These are phyloP conservation scores for Chytriomyces sp. DNA, from an alignment of 192 early-diverging fungal genomes.

Conservation along the genomic window DNA sequence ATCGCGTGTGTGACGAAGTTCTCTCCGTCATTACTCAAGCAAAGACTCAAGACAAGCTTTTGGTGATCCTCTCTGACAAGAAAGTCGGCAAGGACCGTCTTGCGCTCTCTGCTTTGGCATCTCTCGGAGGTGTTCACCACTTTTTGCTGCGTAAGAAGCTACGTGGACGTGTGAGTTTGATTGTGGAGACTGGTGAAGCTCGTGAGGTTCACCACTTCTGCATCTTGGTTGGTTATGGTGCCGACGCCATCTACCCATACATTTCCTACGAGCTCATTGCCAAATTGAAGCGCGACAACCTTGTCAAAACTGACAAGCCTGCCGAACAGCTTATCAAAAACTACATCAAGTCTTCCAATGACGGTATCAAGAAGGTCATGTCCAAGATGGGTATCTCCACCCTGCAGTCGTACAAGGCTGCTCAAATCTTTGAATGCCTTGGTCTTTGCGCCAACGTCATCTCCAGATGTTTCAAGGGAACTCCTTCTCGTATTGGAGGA, in stretches of 20 bases:
- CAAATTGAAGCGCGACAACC: slow-evolving; percentile 86
- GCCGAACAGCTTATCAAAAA: slow-evolving; percentile 76
- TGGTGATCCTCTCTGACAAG: slow-evolving; percentile 86
- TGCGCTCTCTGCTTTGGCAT: slow-evolving; percentile 83
- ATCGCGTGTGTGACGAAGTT: slow-evolving; percentile 87
- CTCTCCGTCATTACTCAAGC: slow-evolving; percentile 78
- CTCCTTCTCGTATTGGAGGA: slow-evolving; percentile 94
- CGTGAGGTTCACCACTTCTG: slow-evolving; percentile 96
- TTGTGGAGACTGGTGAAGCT: slow-evolving; percentile 92
- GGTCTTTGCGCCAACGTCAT: slow-evolving; percentile 90
- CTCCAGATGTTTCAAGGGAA: slow-evolving; percentile 90
- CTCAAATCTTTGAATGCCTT: slow-evolving; percentile 98
- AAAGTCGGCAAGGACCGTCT: slow-evolving; percentile 68
- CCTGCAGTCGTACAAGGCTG: slow-evolving; percentile 96
- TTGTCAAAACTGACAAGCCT: slow-evolving; percentile 63
- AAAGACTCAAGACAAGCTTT: slow-evolving; percentile 52
- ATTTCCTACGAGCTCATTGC: slow-evolving; percentile 86
- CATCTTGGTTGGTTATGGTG: slow-evolving; percentile 93
- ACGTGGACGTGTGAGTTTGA: slow-evolving; percentile 84
- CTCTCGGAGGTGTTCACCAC: slow-evolving; percentile 92
- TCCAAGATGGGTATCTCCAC: slow-evolving; percentile 99
- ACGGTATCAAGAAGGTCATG: slow-evolving; percentile 98
- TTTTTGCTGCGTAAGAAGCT: slow-evolving; percentile 86
- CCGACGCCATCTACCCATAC: slow-evolving; percentile 94
- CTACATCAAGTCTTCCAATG: slow-evolving; percentile 85